These are phyloP conservation scores for Chytriomyces confervae DNA, from an alignment of 192 early-diverging fungal genomes.

Conservation along the genomic window DNA sequence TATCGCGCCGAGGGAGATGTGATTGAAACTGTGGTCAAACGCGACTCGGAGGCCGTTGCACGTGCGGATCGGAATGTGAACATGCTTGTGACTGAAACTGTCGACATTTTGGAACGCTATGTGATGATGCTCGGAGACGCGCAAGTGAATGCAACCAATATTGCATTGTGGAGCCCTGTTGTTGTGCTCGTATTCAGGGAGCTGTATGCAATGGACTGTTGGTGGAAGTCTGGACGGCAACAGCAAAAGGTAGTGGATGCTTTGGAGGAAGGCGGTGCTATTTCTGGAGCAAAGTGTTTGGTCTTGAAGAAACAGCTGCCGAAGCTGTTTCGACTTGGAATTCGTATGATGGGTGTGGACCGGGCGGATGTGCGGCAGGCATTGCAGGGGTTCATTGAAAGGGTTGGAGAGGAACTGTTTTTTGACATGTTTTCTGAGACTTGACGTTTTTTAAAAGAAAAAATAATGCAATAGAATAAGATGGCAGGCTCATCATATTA, in stretches of 20 bases:
- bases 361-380: conserved; percentile 50
- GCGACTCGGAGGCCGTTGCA: neutral
- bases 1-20: conserved; percentile 44
- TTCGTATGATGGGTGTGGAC: conserved; percentile 52
- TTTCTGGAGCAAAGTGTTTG: conserved; percentile 15
- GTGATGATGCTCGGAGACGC: conserved; percentile 49
- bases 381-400: conserved; percentile 53
- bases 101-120: conserved; percentile 53
- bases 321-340: conserved; percentile 44
- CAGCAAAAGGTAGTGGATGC: neutral
- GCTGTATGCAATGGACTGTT: conserved; percentile 48
- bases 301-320: conserved; percentile 40
- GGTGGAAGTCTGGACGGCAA: conserved; percentile 40
- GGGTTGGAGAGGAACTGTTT: conserved; percentile 52
- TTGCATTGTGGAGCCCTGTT: conserved; percentile 61
- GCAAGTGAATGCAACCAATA: conserved; percentile 50
- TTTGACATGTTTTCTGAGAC: conserved; percentile 27
- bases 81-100: conserved; percentile 49
- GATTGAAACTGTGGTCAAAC: conserved; percentile 7
- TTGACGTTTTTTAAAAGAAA: too few species aligned
- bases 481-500: too few species aligned
- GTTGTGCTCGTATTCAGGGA: conserved; percentile 57
- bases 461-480: too few species aligned
- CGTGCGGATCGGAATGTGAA: conserved; percentile 28
- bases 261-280: neutral